These are phyloP conservation scores for Albugo laibachii DNA, from an alignment of 352 stramenopile genomes.

Conservation along the genomic window DNA sequence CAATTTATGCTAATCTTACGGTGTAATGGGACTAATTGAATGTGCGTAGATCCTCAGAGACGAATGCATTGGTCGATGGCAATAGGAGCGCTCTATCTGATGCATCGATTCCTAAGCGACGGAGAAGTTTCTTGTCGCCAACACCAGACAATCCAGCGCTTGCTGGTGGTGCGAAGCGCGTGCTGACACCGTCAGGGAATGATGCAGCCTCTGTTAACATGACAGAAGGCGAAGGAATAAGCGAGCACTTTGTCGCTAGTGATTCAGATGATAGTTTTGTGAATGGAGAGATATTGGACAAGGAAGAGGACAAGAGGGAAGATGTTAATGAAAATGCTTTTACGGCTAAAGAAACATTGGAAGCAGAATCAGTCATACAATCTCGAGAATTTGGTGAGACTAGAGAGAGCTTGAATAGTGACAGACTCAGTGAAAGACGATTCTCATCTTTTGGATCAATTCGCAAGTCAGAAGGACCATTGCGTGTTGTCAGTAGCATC, in stretches of 20 bases:
- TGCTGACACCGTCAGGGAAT: conserved; percentile 27
- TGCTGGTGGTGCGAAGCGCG: conserved; percentile 27
- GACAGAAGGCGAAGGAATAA: not conserved
- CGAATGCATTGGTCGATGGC: not conserved
- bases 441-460: conserved; percentile 16
- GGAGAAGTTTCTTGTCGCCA: conserved; percentile 29
- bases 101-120: conserved; percentile 16
- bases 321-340: conserved; percentile 6
- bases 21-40: not conserved
- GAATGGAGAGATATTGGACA: conserved; percentile 4
- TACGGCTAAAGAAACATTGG: not conserved
- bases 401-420: conserved; percentile 3
- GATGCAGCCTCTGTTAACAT: conserved; percentile 1
- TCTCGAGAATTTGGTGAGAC: conserved; percentile 1
- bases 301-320: not conserved
- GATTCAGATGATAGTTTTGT: conserved; percentile 1
- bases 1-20: not conserved
- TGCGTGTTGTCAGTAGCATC: conserved; percentile 11
- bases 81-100: not conserved
- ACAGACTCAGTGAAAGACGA: conserved; percentile 7
- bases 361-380: not conserved
- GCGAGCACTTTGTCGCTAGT: not conserved
- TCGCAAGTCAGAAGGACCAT: conserved; percentile 3
- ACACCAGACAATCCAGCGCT: conserved; percentile 20
- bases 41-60: not conserved